Conservation (phyloP, 768 basidiomycete species). For the Trametes punicea region DNA sequence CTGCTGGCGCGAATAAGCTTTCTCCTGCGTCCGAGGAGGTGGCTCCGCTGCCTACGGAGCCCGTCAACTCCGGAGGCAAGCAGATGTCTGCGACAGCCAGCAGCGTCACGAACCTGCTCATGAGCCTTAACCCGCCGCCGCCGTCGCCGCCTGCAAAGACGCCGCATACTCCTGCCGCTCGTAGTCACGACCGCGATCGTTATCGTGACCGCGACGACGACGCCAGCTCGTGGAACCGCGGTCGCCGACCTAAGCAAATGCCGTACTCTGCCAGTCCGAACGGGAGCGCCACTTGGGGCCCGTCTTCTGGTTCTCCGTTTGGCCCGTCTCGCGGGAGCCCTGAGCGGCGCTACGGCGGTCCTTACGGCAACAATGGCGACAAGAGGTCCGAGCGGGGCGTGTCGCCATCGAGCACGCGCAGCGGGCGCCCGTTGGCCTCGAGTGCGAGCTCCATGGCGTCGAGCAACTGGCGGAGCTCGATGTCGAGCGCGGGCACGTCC, state of each 20-base stretch:
- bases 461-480: constrained; percentile 76
- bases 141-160: constrained; percentile 5
- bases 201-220: constrained; percentile 8
- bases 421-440: constrained; percentile 49
- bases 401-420: constrained; percentile 59
- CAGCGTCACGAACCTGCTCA: constrained; percentile 74
- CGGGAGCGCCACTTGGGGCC: constrained; percentile 21
- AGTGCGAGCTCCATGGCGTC: constrained; percentile 63
- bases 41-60: background rate
- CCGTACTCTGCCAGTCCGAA: constrained; percentile 14
- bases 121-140: constrained; percentile 58
- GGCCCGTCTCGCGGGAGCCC: constrained; percentile 16
- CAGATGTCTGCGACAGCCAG: constrained; percentile 67
- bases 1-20: constrained; percentile 12
- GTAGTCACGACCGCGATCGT: constrained; percentile 3
- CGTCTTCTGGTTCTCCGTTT: constrained; percentile 16
- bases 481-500: constrained; percentile 51
- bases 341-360: constrained; percentile 16
- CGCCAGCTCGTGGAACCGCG: constrained; percentile 6
- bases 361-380: constrained; percentile 4
- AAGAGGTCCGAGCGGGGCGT: constrained; percentile 26
- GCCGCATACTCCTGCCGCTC: background rate
- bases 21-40: constrained; percentile 17
- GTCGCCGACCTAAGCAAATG: constrained; percentile 17
- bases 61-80: constrained; percentile 21